Conservation (phyloP, 164 flowering plant species). For the Aristolochia fimbriata region DNA sequence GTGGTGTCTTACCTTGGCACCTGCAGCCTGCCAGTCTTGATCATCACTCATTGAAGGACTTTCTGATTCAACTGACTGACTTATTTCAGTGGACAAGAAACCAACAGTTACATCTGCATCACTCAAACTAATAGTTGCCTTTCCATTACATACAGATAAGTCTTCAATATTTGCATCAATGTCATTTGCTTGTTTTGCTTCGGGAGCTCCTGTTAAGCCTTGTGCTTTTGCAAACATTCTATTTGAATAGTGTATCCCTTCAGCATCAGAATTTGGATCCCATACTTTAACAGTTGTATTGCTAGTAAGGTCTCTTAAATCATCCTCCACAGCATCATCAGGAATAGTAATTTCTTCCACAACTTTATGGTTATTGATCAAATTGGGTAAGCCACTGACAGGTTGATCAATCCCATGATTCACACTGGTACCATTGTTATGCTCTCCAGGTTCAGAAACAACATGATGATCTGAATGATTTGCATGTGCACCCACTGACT, state of each 20-base stretch:
- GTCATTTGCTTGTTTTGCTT: too few relatives aligned
- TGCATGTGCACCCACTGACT: background rate
- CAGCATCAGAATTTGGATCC: background rate
- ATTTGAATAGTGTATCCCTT: constrained; percentile 1
- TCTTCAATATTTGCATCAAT: too few relatives aligned
- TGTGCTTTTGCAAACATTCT: constrained; percentile 12
- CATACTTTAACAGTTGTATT: background rate
- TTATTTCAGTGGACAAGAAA: too few relatives aligned
- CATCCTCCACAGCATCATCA: background rate
- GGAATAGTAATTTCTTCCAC: background rate
- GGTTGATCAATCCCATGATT: background rate
- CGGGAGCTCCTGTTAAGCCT: background rate
- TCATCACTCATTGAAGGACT: too few relatives aligned
- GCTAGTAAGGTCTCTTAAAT: background rate
- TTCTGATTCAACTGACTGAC: too few relatives aligned
- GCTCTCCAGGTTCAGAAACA: background rate
- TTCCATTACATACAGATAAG: too few relatives aligned
- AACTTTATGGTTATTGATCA: background rate
- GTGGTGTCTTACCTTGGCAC: too few relatives aligned
- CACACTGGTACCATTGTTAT: background rate
- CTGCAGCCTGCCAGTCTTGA: too few relatives aligned
- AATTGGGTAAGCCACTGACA: background rate
- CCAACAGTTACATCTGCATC: too few relatives aligned
- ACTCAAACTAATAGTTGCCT: too few relatives aligned
- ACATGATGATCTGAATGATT: background rate